phyloP scores from a whole-genome alignment of 2,329 filamentous ascomycete species.

The Mollisia scopiformis region DNA sequence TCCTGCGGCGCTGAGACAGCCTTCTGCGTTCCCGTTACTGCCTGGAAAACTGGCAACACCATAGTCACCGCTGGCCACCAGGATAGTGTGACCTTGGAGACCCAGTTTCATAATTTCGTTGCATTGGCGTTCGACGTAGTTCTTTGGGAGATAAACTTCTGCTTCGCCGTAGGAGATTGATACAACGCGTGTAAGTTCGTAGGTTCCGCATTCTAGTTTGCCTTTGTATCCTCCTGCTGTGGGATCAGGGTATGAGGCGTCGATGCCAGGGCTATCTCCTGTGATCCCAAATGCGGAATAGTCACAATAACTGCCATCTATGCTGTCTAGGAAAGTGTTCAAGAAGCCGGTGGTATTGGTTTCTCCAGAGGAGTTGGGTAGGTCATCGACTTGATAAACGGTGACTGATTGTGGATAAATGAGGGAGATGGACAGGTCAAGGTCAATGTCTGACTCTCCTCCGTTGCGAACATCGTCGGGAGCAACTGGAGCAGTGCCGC shows the following conservation, averaged over 20 bases:
- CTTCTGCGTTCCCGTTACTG: constrained; percentile 32
- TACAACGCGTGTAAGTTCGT: constrained; percentile 35
- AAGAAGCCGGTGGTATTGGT: constrained; percentile 39
- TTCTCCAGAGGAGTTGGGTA: constrained; percentile 4
- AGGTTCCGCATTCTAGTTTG: constrained; percentile 39
- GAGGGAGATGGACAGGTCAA: constrained; percentile 38
- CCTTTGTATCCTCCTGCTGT: constrained; percentile 36
- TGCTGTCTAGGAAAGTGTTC: constrained; percentile 48
- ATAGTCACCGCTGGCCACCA: constrained; percentile 50
- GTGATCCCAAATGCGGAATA: constrained; percentile 35
- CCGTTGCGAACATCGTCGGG: constrained; percentile 25
- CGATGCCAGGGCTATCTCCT: background rate
- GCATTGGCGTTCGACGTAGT: constrained; percentile 55
- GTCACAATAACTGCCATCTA: constrained; percentile 38
- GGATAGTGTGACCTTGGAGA: constrained; percentile 48
- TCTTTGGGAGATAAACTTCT: constrained; percentile 53
- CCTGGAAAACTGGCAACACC: constrained; percentile 40
- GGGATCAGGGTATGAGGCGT: constrained; percentile 36
- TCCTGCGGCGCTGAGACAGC: constrained; percentile 36
- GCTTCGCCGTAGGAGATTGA: constrained; percentile 54
- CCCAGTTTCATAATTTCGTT: constrained; percentile 53
- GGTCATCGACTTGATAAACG: constrained; percentile 45
- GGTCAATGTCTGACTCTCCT: constrained; percentile 40
- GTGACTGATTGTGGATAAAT: constrained; percentile 42
- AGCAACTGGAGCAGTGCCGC: background rate